Evolutionary conservation across 208 protist genomes (phyloP).

Genomic region (Phytomonas sp.): DNA sequence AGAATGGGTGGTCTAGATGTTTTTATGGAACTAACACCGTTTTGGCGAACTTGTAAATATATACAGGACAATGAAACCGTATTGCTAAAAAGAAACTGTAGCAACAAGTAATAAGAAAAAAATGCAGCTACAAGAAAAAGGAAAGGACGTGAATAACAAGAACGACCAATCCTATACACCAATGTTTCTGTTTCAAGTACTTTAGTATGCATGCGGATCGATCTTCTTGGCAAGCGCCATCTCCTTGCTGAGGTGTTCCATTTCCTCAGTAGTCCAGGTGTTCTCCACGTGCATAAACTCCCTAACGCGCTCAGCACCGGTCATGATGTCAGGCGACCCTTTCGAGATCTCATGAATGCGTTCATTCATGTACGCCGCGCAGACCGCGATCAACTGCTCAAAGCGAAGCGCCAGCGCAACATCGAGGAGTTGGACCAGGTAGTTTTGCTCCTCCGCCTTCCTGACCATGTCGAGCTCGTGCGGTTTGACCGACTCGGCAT

Average conservation of each 20-base stretch:
- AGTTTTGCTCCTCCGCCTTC: slow-evolving; percentile 24
- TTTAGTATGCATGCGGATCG: slow-evolving; percentile 44
- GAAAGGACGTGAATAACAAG: not conserved
- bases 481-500: slow-evolving; percentile 19
- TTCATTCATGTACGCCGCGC: slow-evolving; percentile 41
- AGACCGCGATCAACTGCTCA: slow-evolving; percentile 31
- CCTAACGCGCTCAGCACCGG: slow-evolving; percentile 43
- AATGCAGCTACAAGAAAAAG: not conserved
- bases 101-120: not conserved
- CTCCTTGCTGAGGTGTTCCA: slow-evolving; percentile 43
- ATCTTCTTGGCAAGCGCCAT: slow-evolving; percentile 67
- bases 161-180: not conserved
- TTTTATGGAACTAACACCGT: no score
- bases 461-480: slow-evolving; percentile 39
- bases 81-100: no score
- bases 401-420: slow-evolving; percentile 40
- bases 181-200: not conserved
- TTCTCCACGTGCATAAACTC: slow-evolving; percentile 57
- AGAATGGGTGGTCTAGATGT: no score
- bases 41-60: not conserved
- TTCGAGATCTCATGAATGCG: slow-evolving; percentile 54
- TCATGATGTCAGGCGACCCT: slow-evolving; percentile 57
- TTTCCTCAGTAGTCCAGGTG: slow-evolving; percentile 69
- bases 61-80: no score
- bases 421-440: slow-evolving; percentile 38